Base-by-base conservation (phyloP, 345 rosid species). In the Chamaenerion angustifolium region DNA sequence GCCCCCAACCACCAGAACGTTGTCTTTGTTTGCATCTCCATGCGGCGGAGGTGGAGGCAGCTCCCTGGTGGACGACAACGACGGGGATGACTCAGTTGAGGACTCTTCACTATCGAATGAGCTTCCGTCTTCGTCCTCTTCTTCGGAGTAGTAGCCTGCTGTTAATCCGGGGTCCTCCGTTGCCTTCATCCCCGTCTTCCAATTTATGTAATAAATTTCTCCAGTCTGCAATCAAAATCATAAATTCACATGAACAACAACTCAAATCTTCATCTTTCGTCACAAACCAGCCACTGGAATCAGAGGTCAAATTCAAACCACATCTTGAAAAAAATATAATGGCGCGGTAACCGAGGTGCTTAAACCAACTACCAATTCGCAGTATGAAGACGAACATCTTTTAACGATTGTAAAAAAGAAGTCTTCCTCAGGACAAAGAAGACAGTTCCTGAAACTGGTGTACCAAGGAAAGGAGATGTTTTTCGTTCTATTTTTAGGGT, bases 1-100 rank as follows among this genome's bases (percentile, higher is more conserved):
- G 58, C 98, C 98, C 11, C 79, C 95, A 8, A 89, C 95, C 14
- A 89, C 98, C 65, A 89, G 61, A 14, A 83, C 88, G 16, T 61
- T 69, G 13, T 72, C 76, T 35, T 75, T 68, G 31, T 66, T 68
- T 31, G 57, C 72, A 25, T 18, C 70, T 40, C 59, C 71, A 25
- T 18, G 46, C 31, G 40, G 52, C 49, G 46, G 42, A 6, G n/a
- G n/a, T n/a, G n/a, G n/a, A n/a, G 16, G 58, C 48, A 57, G 47
- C 23, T 71, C 73, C 67, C 66, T 72, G 11, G 42, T 13, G 11
- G 43, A 16, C 45, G 55, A 4, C 10, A 15, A 40, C 35, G 67
- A 56, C 51, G 78, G 79, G 16, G 85, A 74, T 11, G 81, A 77
- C 44, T 72, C 88, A 9, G 90, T 72, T 13, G 92, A 77, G 21